phyloP scores from a whole-genome alignment of 352 stramenopile species.

The Globisporangium carolinianum region DNA sequence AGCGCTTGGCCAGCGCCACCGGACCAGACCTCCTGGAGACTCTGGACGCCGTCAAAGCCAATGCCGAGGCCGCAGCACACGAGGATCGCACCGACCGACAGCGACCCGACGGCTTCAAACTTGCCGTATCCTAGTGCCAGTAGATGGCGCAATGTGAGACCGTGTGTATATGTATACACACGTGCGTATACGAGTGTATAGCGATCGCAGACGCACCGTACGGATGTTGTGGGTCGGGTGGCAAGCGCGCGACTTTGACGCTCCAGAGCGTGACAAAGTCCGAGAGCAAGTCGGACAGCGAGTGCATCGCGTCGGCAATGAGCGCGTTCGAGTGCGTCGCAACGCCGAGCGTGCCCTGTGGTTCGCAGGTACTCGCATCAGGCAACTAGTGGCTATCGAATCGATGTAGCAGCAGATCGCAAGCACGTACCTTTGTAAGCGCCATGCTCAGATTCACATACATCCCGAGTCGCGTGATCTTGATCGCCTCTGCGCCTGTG shows the following conservation, averaged over 20 bases:
- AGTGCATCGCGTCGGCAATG: conserved; percentile 95
- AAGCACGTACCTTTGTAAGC: conserved; percentile 65
- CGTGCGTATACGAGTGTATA: too few relatives aligned
- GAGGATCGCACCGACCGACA: conserved; percentile 83
- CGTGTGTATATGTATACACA: too few relatives aligned
- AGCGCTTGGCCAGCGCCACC: conserved; percentile 19
- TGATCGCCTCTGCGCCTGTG: conserved; percentile 57
- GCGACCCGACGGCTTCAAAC: conserved; percentile 83
- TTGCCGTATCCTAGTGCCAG: conserved; percentile 68
- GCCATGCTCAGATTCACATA: conserved; percentile 92
- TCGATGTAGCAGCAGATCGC: background rate
- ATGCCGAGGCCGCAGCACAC: conserved; percentile 67
- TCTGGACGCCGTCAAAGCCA: conserved; percentile 64
- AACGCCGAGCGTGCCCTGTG: conserved; percentile 61
- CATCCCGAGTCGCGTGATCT: conserved; percentile 90
- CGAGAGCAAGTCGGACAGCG: conserved; percentile 92
- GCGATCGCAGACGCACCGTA: conserved; percentile 34
- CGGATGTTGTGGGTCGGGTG: conserved; percentile 90
- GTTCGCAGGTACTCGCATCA: background rate
- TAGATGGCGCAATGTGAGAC: background rate
- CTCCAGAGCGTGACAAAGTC: conserved; percentile 96
- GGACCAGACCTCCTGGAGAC: conserved; percentile 59
- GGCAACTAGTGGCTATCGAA: conserved; percentile 19
- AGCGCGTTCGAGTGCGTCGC: conserved; percentile 87
- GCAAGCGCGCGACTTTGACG: conserved; percentile 87